A percentile compares a stretch with the other conserved stretches of the same genome.
Conservation (phyloP, 2,329 filamentous ascomycete genomes). For the Colletotrichum tanaceti region DNA sequence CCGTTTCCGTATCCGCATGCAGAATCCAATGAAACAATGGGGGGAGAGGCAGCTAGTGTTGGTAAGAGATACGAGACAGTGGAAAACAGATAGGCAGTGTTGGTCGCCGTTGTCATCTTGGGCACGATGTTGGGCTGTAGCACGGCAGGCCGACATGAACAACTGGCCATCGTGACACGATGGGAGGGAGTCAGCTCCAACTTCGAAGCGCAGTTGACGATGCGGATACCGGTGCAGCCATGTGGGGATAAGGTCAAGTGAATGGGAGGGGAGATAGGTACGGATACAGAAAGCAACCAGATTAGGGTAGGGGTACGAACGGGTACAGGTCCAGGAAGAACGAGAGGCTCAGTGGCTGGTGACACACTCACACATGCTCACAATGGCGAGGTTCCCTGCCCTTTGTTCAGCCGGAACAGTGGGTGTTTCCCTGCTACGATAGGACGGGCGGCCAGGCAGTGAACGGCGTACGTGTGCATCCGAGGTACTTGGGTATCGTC, state of each 20-base stretch:
- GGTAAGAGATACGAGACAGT: slow-evolving; percentile 1
- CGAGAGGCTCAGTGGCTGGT: neutral
- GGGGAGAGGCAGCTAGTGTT: slow-evolving; percentile 19
- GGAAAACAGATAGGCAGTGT: slow-evolving; percentile 3
- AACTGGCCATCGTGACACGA: slow-evolving; percentile 1
- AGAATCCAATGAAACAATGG: slow-evolving; percentile 34
- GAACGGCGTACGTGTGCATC: slow-evolving; percentile 28
- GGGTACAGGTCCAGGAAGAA: slow-evolving; percentile 14
- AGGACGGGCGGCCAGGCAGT: slow-evolving; percentile 30
- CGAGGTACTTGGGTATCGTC: slow-evolving; percentile 15
- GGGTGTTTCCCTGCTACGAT: slow-evolving; percentile 33
- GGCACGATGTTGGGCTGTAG: slow-evolving; percentile 16
- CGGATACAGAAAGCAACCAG: neutral
- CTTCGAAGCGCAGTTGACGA: neutral
- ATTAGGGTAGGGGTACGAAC: slow-evolving; percentile 25
- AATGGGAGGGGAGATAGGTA: neutral
- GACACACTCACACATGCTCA: neutral
- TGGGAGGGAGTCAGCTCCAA: neutral
- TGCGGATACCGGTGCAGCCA: slow-evolving; percentile 15
- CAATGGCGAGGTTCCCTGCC: slow-evolving; percentile 19
- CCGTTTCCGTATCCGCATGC: slow-evolving; percentile 36
- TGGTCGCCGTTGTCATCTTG: slow-evolving; percentile 9
- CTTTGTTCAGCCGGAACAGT: slow-evolving; percentile 39
- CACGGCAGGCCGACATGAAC: slow-evolving; percentile 7
- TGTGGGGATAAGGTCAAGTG: slow-evolving; percentile 27